phyloP scores from a whole-genome alignment of 2,329 filamentous ascomycete species.

The Fusarium zealandicum region DNA sequence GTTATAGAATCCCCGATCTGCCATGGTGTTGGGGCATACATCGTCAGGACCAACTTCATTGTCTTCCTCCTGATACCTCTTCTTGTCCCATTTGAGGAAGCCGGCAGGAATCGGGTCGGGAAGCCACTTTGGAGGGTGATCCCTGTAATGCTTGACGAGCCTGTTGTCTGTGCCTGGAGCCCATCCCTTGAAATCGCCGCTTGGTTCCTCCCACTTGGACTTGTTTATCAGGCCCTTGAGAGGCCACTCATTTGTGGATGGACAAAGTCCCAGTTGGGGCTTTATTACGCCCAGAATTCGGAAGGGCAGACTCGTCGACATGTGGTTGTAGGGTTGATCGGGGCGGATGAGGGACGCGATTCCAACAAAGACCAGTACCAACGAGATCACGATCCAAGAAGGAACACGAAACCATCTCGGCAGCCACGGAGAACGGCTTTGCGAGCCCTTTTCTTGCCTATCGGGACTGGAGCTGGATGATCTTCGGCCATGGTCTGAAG shows the following conservation, averaged over 20 bases:
- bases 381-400: slow-evolving; percentile 17
- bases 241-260: slow-evolving; percentile 38
- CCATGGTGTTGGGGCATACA: slow-evolving; percentile 19
- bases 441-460: slow-evolving; percentile 17
- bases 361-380: slow-evolving; percentile 29
- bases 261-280: slow-evolving; percentile 33
- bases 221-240: slow-evolving; percentile 39
- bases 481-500: neutral
- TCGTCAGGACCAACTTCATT: slow-evolving; percentile 36
- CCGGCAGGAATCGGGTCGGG: slow-evolving; percentile 37
- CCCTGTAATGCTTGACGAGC: slow-evolving; percentile 35
- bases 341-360: slow-evolving; percentile 37
- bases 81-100: slow-evolving; percentile 41
- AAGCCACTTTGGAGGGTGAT: slow-evolving; percentile 40
- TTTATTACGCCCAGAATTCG: slow-evolving; percentile 38
- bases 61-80: slow-evolving; percentile 23
- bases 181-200: slow-evolving; percentile 45
- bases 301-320: slow-evolving; percentile 43
- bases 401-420: slow-evolving; percentile 20
- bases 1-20: slow-evolving; percentile 43
- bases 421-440: slow-evolving; percentile 1
- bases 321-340: slow-evolving; percentile 41
- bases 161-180: slow-evolving; percentile 41
- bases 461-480: slow-evolving; percentile 7
- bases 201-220: slow-evolving; percentile 36